phyloP scores from a whole-genome alignment of 2,329 filamentous ascomycete species.

The Elsinoe perseae region DNA sequence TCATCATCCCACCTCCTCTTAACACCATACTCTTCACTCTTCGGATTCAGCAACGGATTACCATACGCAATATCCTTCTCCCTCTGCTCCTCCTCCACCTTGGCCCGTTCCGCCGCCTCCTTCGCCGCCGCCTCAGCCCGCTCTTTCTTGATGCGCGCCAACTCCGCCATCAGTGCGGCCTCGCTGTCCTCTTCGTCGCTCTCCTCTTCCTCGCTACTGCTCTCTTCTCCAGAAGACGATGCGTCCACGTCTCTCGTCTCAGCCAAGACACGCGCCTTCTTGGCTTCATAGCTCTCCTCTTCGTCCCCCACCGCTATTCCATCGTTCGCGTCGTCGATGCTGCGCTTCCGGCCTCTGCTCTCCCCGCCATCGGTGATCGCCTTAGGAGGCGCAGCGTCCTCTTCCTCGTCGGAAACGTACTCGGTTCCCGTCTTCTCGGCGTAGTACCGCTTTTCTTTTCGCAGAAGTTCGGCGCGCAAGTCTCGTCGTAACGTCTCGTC shows the following conservation, averaged over 20 bases:
- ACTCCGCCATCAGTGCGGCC: slow-evolving; percentile 80
- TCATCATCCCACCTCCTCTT: slow-evolving; percentile 96
- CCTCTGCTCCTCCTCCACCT: slow-evolving; percentile 70
- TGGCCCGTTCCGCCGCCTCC: slow-evolving; percentile 73
- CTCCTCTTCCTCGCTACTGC: slow-evolving; percentile 29
- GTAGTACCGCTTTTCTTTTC: slow-evolving; percentile 80
- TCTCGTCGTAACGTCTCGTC: slow-evolving; percentile 66
- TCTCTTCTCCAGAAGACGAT: slow-evolving; percentile 43
- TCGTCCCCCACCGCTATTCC: slow-evolving; percentile 35
- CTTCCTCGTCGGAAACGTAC: slow-evolving; percentile 31
- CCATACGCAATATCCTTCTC: slow-evolving; percentile 85
- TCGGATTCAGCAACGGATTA: slow-evolving; percentile 80
- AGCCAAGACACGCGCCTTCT: slow-evolving; percentile 77
- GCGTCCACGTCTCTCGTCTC: slow-evolving; percentile 85
- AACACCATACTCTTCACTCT: slow-evolving; percentile 68
- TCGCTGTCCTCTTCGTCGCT: slow-evolving; percentile 73
- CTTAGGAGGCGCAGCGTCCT: slow-evolving; percentile 20
- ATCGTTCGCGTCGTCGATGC: slow-evolving; percentile 46
- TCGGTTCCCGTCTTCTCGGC: slow-evolving; percentile 67
- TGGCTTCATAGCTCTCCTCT: slow-evolving; percentile 61
- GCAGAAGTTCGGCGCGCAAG: slow-evolving; percentile 79
- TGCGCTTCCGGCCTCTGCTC: slow-evolving; percentile 50
- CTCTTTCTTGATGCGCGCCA: slow-evolving; percentile 89
- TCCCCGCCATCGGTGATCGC: slow-evolving; percentile 42
- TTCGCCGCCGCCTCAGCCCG: slow-evolving; percentile 71